Conservation (phyloP, 352 stramenopile genomes). For the Hyphochytrium catenoides region DNA sequence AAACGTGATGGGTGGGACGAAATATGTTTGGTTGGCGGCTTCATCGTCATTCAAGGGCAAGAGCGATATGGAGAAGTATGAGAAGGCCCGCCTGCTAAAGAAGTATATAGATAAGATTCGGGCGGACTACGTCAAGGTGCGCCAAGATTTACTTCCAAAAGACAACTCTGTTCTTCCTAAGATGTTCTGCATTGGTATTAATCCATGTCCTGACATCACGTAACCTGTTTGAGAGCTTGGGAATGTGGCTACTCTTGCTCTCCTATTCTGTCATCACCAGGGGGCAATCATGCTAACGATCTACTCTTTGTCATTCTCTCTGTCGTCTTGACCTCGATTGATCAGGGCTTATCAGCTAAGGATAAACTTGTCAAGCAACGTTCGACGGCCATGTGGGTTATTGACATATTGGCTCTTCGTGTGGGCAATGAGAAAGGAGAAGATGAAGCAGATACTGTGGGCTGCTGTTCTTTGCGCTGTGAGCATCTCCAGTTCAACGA, state of each 20-base stretch:
- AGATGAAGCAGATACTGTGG: constrained; percentile 96
- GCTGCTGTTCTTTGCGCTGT: constrained; percentile 94
- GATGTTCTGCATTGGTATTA: too few species aligned
- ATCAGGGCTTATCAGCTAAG: too few species aligned
- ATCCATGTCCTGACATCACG: too few species aligned
- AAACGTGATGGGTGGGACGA: constrained; percentile 93
- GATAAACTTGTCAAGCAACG: constrained; percentile 75
- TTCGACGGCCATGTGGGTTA: constrained; percentile 98
- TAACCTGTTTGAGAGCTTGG: too few species aligned
- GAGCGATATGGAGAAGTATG: constrained; percentile 95
- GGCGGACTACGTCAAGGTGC: constrained; percentile 62
- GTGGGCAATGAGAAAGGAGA: constrained; percentile 98
- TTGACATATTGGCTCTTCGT: constrained; percentile 97
- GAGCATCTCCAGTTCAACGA: constrained; percentile 93
- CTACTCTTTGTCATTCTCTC: too few species aligned
- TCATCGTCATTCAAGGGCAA: constrained; percentile 98
- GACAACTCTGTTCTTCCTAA: constrained; percentile 25
- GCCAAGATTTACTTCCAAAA: constrained; percentile 15
- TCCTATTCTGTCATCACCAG: too few species aligned
- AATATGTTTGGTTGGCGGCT: constrained; percentile 96
- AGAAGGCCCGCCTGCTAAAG: constrained; percentile 93
- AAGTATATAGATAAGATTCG: constrained; percentile 89
- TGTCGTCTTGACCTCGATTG: too few species aligned
- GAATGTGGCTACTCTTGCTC: too few species aligned
- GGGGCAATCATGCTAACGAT: too few species aligned